Evolutionary conservation across 768 basidiomycete species (phyloP), one percentile per base, ranked within the genome.

Genomic region (Macrolepiota albuminosa): DNA sequence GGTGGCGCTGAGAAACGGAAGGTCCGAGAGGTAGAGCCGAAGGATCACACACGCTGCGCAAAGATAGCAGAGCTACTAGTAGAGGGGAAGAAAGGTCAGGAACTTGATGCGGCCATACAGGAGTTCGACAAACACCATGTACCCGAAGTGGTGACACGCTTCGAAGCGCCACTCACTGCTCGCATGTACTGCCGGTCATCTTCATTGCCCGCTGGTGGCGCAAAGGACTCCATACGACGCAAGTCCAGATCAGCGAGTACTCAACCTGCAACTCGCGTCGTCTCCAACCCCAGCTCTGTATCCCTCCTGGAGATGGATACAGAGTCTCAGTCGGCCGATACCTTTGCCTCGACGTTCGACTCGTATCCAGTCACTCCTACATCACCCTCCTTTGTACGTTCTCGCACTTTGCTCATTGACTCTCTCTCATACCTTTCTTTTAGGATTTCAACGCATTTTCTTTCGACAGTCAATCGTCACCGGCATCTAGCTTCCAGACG

Each of bases 121-220:
- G 84, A 78, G 73, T 80, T 77, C 76, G 86, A 77, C 76, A 76
- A 78, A 65, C 67, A 78, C 63, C 78, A 79, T 67, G 73, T 81
- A 43, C 79, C 86, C 10, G 80, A 85, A 70, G 74, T 90, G 66
- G 77, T 88, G 46, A 88, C 88, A 10, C 80, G 87, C 55, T 90
- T 90, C 69, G 87, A 89, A 69, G 77, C 81, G 1, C 88, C 88
- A 45, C 82, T 90, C 43, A 90, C 88, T 0, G 88, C 85, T n/a
- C 79, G 82, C 55, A 77, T 81, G 49, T 91, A 83, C 74, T 81
- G 82, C 46, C 84, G 88, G 39, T 87, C 86, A 29, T 87, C 86
- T 11, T 89, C 87, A 47, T 82, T 77, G 3, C 84, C 84, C 2
- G 70, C 78, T 10, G 77, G 80, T 51, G 70, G 72, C 5, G 76